Evolutionary conservation across 192 early-diverging fungal species (phyloP).

Genomic region (Helicostylum pulchrum): DNA sequence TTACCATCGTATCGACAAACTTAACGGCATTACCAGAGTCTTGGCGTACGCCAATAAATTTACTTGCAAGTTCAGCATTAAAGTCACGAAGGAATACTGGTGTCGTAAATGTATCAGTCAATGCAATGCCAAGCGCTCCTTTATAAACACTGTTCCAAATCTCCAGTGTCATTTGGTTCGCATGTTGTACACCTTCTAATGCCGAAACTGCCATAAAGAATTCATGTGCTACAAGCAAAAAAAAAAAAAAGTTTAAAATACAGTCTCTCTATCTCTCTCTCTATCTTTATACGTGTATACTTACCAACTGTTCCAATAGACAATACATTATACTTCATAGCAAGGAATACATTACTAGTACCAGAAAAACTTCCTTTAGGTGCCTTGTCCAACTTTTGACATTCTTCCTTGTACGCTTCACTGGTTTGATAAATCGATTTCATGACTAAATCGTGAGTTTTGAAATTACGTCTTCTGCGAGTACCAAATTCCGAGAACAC

Average conservation of each 20-base stretch:
- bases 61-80: constrained; percentile 44
- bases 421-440: constrained; percentile 33
- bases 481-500: constrained; percentile 81
- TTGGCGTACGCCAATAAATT: constrained; percentile 62
- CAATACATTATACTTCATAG: constrained; percentile 38
- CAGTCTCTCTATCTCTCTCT: neutral
- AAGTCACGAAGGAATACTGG: constrained; percentile 63
- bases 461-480: constrained; percentile 61
- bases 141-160: constrained; percentile 61
- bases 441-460: constrained; percentile 64
- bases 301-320: constrained; percentile 51
- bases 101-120: constrained; percentile 75
- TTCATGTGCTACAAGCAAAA: constrained; percentile 58
- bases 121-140: constrained; percentile 55
- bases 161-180: constrained; percentile 55
- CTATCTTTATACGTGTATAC: neutral
- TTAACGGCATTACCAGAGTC: constrained; percentile 68
- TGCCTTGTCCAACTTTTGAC: constrained; percentile 13
- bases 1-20: constrained; percentile 55
- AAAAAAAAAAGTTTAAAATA: neutral
- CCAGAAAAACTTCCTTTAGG: constrained; percentile 52
- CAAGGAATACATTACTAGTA: constrained; percentile 72
- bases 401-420: constrained; percentile 1
- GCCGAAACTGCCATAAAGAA: constrained; percentile 77
- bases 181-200: constrained; percentile 54